Evolutionary conservation across 2,329 filamentous ascomycete species (phyloP).

Genomic region (Fusarium sp.): DNA sequence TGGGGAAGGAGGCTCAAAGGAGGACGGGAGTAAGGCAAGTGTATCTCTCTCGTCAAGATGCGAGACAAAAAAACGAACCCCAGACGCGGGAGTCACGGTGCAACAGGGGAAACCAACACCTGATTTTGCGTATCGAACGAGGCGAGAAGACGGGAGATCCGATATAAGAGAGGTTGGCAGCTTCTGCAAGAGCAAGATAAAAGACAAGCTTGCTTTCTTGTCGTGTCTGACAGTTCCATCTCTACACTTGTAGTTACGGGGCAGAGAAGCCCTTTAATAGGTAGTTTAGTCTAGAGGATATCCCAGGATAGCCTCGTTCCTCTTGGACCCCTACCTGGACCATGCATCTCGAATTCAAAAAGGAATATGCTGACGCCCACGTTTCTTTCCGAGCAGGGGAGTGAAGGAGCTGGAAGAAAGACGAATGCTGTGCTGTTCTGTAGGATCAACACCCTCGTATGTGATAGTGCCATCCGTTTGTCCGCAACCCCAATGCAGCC

Average conservation of each 20-base stretch:
- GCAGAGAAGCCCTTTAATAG: slow-evolving; percentile 38
- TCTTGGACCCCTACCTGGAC: slow-evolving; percentile 6
- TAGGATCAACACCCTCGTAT: slow-evolving; percentile 21
- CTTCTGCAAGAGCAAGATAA: background rate
- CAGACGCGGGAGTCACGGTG: slow-evolving; percentile 43
- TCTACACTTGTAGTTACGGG: background rate
- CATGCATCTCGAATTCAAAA: too few species aligned
- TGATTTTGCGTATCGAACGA: slow-evolving; percentile 37
- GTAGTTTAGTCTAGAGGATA: background rate
- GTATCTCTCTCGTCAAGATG: slow-evolving; percentile 33
- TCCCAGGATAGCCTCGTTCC: slow-evolving; percentile 21
- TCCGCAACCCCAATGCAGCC: slow-evolving; percentile 35
- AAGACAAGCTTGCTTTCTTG: slow-evolving; percentile 3
- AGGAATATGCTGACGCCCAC: slow-evolving; percentile 16
- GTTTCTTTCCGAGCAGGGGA: slow-evolving; percentile 24
- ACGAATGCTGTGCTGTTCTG: slow-evolving; percentile 9
- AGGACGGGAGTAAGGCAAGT: slow-evolving; percentile 4
- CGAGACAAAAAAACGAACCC: slow-evolving; percentile 35
- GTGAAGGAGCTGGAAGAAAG: background rate
- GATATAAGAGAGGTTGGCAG: too few species aligned
- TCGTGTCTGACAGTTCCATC: too few species aligned
- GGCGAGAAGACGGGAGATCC: slow-evolving; percentile 23
- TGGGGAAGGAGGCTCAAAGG: slow-evolving; percentile 8
- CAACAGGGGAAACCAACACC: slow-evolving; percentile 29
- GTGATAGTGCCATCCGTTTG: slow-evolving; percentile 35